A percentile compares a stretch with the other conserved stretches of the same genome.
Conservation (phyloP, 2,329 filamentous ascomycete species). For the Fusarium sulawesiense region DNA sequence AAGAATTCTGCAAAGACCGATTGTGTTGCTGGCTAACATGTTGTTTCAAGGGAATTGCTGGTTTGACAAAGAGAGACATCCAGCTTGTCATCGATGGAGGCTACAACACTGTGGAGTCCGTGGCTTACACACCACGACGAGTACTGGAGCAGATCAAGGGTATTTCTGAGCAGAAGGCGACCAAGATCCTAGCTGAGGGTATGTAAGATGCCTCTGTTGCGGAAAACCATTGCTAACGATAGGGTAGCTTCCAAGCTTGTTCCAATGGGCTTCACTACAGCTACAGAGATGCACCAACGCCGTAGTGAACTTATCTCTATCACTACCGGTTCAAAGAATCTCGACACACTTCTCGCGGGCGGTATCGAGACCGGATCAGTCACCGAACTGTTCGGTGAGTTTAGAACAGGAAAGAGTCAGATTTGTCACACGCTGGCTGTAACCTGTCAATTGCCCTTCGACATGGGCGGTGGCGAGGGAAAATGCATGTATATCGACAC, state of each 20-base stretch:
- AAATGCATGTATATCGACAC: constrained; percentile 99
- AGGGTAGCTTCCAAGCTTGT: constrained; percentile 87
- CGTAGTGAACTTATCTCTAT: constrained; percentile 98
- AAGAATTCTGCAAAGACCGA: constrained; percentile 46
- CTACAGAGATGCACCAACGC: constrained; percentile 98
- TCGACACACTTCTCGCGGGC: constrained; percentile 93
- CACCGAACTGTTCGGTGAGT: constrained; percentile 98
- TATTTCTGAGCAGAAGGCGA: constrained; percentile 96
- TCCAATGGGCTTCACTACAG: constrained; percentile 98
- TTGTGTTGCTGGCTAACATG: constrained; percentile 21
- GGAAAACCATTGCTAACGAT: constrained; percentile 19
- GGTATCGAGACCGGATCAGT: constrained; percentile 97
- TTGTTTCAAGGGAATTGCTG: constrained; percentile 76
- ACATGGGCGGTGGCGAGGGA: constrained; percentile 98
- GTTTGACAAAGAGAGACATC: constrained; percentile 94
- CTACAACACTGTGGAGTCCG: constrained; percentile 93
- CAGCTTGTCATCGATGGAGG: constrained; percentile 92
- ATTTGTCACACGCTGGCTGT: constrained; percentile 99
- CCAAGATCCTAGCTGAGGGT: constrained; percentile 92
- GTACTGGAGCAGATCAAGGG: constrained; percentile 95
- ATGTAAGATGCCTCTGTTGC: constrained; percentile 32
- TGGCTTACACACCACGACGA: constrained; percentile 89
- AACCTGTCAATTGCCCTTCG: constrained; percentile 96
- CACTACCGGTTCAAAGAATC: constrained; percentile 96
- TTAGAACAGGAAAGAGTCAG: constrained; percentile 97